Base-by-base conservation (phyloP, 768 basidiomycete species). In the Termitomyces sp. region DNA sequence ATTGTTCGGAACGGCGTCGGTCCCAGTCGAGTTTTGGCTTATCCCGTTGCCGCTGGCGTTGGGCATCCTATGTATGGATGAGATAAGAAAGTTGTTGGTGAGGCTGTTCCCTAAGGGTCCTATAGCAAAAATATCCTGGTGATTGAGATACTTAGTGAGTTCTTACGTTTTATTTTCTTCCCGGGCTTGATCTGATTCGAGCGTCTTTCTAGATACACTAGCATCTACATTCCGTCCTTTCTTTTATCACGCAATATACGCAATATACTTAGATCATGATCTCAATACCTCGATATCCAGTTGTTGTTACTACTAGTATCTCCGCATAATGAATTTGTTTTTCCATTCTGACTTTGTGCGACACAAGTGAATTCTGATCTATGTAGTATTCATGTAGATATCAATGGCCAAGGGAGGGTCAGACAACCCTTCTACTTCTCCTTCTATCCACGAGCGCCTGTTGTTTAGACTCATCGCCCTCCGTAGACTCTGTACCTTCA, bases 131-230 rank as follows among this genome's bases (percentile, higher is more conserved):
- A 35, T 51, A 18, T 15, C 50, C 12, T 51, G 50, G 50, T 51
- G 50, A 51, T 50, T 33, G 6, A 50, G 32, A n/a, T 56, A 56
- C n/a, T 45, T 24, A 15, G 59, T 59, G 13, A 44, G 52, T 57
- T 38, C 1, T 44, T 32, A n/a, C 16, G 4, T 39, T 11, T 39
- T 16, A 11, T 1, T 35, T 16, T 33, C 12, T 7, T 13, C 9
- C 8, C n/a, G 28, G 12, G 46, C 35, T 58, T 42, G 4, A 49
- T 40, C 24, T 53, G 22, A 53, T 53, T 4, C 15, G 20, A 7
- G 9, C 15, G 38, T 24, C 4, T 39, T 16, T 24, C 7, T 8
- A 32, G 28, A 44, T 42, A 13, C 11, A 39, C 22, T 28, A 39
- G 32, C 15, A 38, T 32, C 2, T 24, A 50, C 18, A 28, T 53